Evolutionary conservation across 2,329 filamentous ascomycete genomes (phyloP).

Genomic region (Exserohilum rostratum): DNA sequence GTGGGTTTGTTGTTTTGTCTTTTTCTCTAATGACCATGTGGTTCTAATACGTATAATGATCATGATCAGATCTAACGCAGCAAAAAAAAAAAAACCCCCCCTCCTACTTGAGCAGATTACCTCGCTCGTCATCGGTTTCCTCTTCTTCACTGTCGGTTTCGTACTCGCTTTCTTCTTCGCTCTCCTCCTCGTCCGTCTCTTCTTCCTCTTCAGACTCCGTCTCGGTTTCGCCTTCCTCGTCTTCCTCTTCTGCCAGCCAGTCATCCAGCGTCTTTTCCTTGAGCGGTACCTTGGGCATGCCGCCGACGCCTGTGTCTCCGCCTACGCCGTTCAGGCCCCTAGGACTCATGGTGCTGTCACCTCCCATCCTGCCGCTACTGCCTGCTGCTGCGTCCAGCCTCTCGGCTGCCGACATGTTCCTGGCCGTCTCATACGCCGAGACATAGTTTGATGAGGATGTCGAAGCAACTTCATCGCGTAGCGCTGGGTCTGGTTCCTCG

Average conservation of each 20-base stretch:
- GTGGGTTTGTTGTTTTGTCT: not conserved
- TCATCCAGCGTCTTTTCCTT: constrained; percentile 86
- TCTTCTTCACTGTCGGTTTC: constrained; percentile 5
- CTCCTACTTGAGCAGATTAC: constrained; percentile 43
- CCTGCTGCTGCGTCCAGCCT: constrained; percentile 65
- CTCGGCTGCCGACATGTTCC: constrained; percentile 64
- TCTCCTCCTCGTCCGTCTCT: constrained; percentile 61
- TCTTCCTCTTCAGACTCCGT: constrained; percentile 49
- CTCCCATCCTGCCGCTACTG: constrained; percentile 41
- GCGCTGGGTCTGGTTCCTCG: constrained; percentile 74
- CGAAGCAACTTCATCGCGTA: constrained; percentile 64
- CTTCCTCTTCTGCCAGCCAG: constrained; percentile 76
- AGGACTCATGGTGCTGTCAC: constrained; percentile 44
- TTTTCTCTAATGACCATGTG: too few relatives aligned
- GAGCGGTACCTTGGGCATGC: constrained; percentile 21
- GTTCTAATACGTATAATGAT: too few relatives aligned
- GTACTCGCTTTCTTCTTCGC: constrained; percentile 39
- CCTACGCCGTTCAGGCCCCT: constrained; percentile 59
- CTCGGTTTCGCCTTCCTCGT: too few relatives aligned
- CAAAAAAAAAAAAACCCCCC: too few relatives aligned
- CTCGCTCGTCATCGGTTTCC: constrained; percentile 17
- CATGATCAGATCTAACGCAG: too few relatives aligned
- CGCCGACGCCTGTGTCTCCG: constrained; percentile 15
- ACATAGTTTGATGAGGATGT: constrained; percentile 40
- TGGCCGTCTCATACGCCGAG: constrained; percentile 38